Conservation (phyloP, 208 protist genomes). For the Leishmania gerbilli region DNA sequence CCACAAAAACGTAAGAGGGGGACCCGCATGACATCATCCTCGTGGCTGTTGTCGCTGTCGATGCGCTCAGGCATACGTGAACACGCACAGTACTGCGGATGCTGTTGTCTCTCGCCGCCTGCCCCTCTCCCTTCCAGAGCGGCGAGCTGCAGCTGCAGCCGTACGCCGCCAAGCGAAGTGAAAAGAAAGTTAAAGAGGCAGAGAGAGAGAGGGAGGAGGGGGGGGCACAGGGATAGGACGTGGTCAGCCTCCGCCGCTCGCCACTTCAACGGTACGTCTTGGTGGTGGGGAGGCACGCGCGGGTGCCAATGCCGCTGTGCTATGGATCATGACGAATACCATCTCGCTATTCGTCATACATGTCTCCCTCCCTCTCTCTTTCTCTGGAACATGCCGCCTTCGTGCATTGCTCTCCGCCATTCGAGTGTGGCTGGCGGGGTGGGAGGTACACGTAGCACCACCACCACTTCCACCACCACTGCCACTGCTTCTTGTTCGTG, state of each 20-base stretch:
- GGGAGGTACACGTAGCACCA: not conserved
- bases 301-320: not conserved
- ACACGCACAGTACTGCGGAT: not conserved
- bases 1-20: not conserved
- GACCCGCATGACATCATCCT: not conserved
- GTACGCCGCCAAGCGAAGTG: not conserved
- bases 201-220: too few relatives aligned
- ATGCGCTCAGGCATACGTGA: not conserved
- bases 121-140: not conserved
- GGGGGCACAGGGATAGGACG: not conserved
- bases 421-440: not conserved
- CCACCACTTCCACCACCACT: not conserved
- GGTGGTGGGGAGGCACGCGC: not conserved
- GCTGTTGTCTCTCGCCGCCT: not conserved
- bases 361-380: not conserved
- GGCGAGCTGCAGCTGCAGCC: not conserved
- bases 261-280: not conserved
- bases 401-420: not conserved
- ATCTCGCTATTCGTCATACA: not conserved
- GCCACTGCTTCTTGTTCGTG: not conserved
- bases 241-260: not conserved
- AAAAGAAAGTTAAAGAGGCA: not conserved
- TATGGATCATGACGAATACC: not conserved
- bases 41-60: too few relatives aligned
- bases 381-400: not conserved